Evolutionary conservation across 2,329 filamentous ascomycete genomes (phyloP).

Genomic region (Fusarium concolor): DNA sequence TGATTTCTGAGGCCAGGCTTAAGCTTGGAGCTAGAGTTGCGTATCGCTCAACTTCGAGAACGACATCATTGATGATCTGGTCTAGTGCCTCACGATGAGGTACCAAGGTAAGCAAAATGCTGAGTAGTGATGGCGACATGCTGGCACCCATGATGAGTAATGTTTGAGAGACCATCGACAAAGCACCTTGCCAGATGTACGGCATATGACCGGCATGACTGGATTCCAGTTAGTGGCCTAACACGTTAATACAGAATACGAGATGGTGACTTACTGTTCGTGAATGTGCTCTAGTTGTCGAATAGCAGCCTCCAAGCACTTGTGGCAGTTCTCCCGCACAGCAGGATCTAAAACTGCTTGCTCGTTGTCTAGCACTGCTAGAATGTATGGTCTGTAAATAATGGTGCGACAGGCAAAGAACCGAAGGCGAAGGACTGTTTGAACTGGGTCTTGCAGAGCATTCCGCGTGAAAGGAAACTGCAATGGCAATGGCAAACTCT

Average conservation of each 20-base stretch:
- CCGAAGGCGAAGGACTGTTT: conserved; percentile 80
- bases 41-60: conserved; percentile 80
- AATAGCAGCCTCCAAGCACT: conserved; percentile 83
- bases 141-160: conserved; percentile 86
- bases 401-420: conserved; percentile 90
- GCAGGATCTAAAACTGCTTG: conserved; percentile 76
- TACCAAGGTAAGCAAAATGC: conserved; percentile 69
- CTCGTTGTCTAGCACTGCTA: conserved; percentile 83
- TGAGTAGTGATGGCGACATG: conserved; percentile 78
- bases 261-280: conserved; percentile 70
- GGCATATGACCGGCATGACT: conserved; percentile 86
- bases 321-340: conserved; percentile 82
- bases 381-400: conserved; percentile 85
- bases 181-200: conserved; percentile 86
- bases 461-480: conserved; percentile 80
- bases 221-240: conserved; percentile 18
- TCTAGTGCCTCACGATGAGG: conserved; percentile 73
- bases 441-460: conserved; percentile 77
- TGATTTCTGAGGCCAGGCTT: conserved; percentile 80
- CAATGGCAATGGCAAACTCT: conserved; percentile 77
- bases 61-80: conserved; percentile 80
- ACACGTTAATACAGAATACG: not conserved
- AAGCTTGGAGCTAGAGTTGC: conserved; percentile 81
- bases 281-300: conserved; percentile 82
- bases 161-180: conserved; percentile 85